Evolutionary conservation across 1,284 basidiomycete genomes (phyloP).

Genomic region (Boletus sp.): DNA sequence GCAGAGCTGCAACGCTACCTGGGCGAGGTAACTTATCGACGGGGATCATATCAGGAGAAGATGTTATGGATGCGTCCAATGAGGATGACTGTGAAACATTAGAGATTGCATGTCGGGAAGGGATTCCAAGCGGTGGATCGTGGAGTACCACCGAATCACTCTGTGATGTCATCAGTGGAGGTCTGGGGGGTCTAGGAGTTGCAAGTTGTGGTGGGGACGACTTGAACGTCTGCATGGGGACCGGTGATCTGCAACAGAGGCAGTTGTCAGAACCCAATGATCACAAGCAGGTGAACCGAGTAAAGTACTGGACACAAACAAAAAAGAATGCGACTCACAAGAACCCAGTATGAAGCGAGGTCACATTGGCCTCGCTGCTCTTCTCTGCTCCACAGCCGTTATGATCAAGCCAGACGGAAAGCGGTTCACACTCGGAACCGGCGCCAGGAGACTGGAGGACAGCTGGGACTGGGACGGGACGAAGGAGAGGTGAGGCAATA

Average conservation of each 20-base stretch:
- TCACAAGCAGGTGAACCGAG: neutral
- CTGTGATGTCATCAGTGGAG: constrained; percentile 22
- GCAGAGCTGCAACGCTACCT: constrained; percentile 19
- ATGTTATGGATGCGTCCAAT: constrained; percentile 1
- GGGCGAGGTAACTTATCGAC: constrained; percentile 11
- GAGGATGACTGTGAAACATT: constrained; percentile 13
- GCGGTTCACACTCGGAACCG: constrained; percentile 31
- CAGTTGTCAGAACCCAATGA: neutral
- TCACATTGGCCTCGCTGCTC: constrained; percentile 39
- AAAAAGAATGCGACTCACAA: constrained; percentile 48
- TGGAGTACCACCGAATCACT: constrained; percentile 24
- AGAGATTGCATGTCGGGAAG: constrained; percentile 18
- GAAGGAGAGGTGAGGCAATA: constrained; percentile 46
- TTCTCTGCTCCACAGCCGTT: constrained; percentile 24
- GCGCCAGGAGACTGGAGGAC: constrained; percentile 25
- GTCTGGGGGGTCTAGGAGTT: constrained; percentile 24
- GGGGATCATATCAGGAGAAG: neutral
- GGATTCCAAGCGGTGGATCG: constrained; percentile 18
- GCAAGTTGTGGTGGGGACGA: constrained; percentile 23
- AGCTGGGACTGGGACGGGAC: constrained; percentile 46
- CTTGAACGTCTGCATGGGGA: constrained; percentile 7
- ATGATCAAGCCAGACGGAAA: constrained; percentile 26
- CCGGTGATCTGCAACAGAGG: constrained; percentile 18
- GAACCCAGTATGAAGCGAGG: constrained; percentile 52
- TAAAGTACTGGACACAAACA: neutral